Evolutionary conservation across 2,329 filamentous ascomycete genomes (phyloP), one percentile per base, ranked within the genome.

Genomic region (Knoxdaviesia proteae): DNA sequence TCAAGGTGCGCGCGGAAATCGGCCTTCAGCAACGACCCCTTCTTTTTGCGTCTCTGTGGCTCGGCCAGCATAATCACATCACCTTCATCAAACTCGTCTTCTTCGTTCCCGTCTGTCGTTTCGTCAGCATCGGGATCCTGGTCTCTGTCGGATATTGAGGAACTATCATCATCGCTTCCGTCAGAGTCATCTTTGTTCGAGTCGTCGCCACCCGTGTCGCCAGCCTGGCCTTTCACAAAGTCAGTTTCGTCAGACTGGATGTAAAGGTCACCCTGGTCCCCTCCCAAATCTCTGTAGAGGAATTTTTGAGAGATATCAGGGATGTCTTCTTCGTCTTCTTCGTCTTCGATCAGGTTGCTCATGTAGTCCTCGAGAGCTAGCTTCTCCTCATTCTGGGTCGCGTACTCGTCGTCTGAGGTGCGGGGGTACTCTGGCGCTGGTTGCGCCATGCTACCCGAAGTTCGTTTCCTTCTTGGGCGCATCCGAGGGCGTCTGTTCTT

Each of bases 361-460:
- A 84, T 77, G 50, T 86, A 86, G 51, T 87, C 81, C 1, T 42
- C 37, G 11, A 42, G 31, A 5, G 43, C 42, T 5, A 32, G 7
- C 10, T 42, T 32, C 31, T 20, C 36, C 10, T 45, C 41, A 35
- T 20, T 32, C 5, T 41, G 7, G 32, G 42, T 40, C 6, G 31
- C 32, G 38, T 34, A 11, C 5, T 20, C 20, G 36, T 36, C 39
- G 10, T 39, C 32, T 29, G 38, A 11, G 7, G 39, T 36, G 30
- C 30, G 31, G 7, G 34, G 5, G 6, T 34, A 8, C 9, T n/a
- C 11, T 30, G 39, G 20, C 20, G 20, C 20, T 20, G 20, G 20
- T 20, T 20, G 20, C 20, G 20, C 20, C 20, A 20, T 20, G 20
- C 20, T 20, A 20, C 20, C 20, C 20, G 20, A 20, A 3, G 20